These are phyloP conservation scores for Debaryomycetaceae sp. DNA, from an alignment of 1,139 yeast genomes.

Conservation along the genomic window DNA sequence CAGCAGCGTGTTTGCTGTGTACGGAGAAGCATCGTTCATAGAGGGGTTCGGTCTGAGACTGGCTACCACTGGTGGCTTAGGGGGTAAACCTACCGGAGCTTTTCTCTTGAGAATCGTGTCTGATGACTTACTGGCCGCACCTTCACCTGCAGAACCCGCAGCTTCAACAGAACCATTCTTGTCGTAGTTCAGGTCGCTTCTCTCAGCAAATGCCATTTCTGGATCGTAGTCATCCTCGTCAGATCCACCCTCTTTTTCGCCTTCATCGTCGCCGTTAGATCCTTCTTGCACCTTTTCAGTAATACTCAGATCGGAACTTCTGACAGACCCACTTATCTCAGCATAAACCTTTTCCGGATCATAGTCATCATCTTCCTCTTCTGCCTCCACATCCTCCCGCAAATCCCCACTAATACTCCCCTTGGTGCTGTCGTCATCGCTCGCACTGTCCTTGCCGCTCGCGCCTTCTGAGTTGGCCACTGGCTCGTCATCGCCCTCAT, in stretches of 20 bases:
- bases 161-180: neutral
- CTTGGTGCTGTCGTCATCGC: no score
- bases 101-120: conserved; percentile 4
- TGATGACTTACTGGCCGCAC: conserved; percentile 4
- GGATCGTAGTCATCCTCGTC: conserved; percentile 18
- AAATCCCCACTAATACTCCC: no score
- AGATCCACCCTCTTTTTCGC: conserved; percentile 5
- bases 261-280: neutral
- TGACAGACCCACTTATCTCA: neutral
- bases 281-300: no score
- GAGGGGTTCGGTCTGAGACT: conserved; percentile 10
- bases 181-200: neutral
- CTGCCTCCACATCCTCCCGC: conserved; percentile 1
- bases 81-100: conserved; percentile 24
- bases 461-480: conserved; percentile 3
- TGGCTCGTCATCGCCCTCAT: conserved; percentile 1
- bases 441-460: conserved; percentile 1
- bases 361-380: conserved; percentile 18
- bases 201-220: conserved; percentile 2
- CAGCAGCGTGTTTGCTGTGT: conserved; percentile 6
- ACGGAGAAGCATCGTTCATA: conserved; percentile 1
- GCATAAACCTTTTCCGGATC: conserved; percentile 4
- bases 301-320: no score
- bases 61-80: conserved; percentile 27
- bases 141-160: conserved; percentile 3